phyloP scores from a whole-genome alignment of 768 basidiomycete genomes.

The Suillus bovinus region DNA sequence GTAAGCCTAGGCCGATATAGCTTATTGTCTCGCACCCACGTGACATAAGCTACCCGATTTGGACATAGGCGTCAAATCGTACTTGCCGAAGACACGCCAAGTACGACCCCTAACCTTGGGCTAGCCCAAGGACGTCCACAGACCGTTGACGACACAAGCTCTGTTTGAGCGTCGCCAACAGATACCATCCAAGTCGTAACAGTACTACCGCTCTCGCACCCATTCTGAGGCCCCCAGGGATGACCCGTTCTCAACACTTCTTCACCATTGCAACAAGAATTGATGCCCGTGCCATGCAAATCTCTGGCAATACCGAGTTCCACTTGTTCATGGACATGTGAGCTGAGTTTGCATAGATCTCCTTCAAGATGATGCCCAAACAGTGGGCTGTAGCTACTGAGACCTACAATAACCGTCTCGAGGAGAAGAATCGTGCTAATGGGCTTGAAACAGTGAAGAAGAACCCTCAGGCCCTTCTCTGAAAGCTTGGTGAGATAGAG shows the following conservation, averaged over 20 bases:
- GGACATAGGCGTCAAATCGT: too few species aligned
- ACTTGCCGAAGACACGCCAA: too few species aligned
- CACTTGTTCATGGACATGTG: constrained; percentile 25
- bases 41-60: too few species aligned
- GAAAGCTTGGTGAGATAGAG: constrained; percentile 15
- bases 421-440: background rate
- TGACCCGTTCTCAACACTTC: constrained; percentile 5
- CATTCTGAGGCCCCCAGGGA: background rate
- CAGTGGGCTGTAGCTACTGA: constrained; percentile 17
- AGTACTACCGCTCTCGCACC: background rate
- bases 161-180: too few species aligned
- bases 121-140: too few species aligned
- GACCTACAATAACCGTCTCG: constrained; percentile 13
- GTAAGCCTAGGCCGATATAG: too few species aligned
- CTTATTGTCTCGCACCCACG: too few species aligned
- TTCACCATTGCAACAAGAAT: constrained; percentile 10
- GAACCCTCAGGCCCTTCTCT: constrained; percentile 15
- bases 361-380: constrained; percentile 20
- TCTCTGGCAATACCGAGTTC: constrained; percentile 14
- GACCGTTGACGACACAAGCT: too few species aligned
- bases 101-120: too few species aligned
- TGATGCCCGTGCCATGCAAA: constrained; percentile 12
- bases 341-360: constrained; percentile 16
- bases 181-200: too few species aligned
- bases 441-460: constrained; percentile 3